Conservation (phyloP, 495 filamentous ascomycete species). For the Hypoxylon fragiforme region DNA sequence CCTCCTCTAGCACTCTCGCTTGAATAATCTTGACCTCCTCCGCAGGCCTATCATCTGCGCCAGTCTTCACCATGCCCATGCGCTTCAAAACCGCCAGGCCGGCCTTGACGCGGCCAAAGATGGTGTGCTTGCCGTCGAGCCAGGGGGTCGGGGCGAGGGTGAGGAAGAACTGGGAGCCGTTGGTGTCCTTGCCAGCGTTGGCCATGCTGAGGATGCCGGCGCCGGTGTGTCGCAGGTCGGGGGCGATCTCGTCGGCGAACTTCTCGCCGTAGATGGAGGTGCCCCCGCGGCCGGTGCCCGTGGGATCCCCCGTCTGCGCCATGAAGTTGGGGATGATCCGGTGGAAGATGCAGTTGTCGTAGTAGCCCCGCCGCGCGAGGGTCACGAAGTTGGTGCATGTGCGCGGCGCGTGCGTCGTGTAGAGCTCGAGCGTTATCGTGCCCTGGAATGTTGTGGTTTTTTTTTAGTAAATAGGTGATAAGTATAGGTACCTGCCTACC, state of each 20-base stretch:
- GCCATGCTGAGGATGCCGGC: constrained; percentile 95
- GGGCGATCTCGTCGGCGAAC: constrained; percentile 88
- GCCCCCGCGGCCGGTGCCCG: constrained; percentile 91
- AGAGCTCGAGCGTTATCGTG: constrained; percentile 84
- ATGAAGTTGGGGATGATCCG: constrained; percentile 96
- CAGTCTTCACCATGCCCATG: constrained; percentile 91
- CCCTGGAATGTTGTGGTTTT: constrained; percentile 57
- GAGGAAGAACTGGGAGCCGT: constrained; percentile 87
- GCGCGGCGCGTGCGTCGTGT: constrained; percentile 55
- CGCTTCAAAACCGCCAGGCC: constrained; percentile 83
- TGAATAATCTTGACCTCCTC: constrained; percentile 82
- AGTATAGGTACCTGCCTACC: too few species aligned
- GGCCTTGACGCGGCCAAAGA: constrained; percentile 89
- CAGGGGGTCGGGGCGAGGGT: constrained; percentile 95
- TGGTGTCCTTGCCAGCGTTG: constrained; percentile 91
- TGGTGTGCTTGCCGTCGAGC: constrained; percentile 97
- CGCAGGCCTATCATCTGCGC: constrained; percentile 72
- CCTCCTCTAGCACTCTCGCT: constrained; percentile 62
- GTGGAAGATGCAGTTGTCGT: constrained; percentile 84
- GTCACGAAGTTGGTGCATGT: constrained; percentile 89
- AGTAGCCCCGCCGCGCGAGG: constrained; percentile 81
- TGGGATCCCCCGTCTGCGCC: constrained; percentile 95
- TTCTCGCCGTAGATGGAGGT: constrained; percentile 89
- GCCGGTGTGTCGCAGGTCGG: constrained; percentile 84
- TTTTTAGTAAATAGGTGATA: too few species aligned